A percentile compares a stretch with the other conserved stretches of the same genome.
Conservation (phyloP, 441 rosid species). For the Biscutella auriculata region DNA sequence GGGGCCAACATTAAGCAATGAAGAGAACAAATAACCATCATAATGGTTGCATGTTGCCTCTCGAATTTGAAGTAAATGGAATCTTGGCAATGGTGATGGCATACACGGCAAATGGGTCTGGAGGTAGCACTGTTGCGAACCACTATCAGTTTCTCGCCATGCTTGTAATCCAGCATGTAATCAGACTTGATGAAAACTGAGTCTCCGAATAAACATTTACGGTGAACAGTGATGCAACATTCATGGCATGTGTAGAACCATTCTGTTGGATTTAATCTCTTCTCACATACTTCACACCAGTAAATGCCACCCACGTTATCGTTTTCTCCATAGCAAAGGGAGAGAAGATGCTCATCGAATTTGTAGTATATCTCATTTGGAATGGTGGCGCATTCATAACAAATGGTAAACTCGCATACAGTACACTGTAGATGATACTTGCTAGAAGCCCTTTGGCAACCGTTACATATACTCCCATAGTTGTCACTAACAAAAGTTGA, state of each 20-base stretch:
- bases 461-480: neutral
- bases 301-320: neutral
- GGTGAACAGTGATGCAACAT: neutral
- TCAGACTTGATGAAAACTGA: neutral
- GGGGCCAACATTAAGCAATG: too few species aligned
- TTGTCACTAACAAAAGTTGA: neutral
- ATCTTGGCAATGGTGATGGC: too few species aligned
- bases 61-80: too few species aligned
- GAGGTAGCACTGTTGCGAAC: too few species aligned
- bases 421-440: neutral
- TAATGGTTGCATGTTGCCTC: too few species aligned
- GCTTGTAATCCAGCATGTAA: too few species aligned
- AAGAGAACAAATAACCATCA: too few species aligned
- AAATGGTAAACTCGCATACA: neutral
- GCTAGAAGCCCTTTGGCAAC: neutral
- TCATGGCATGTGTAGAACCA: neutral
- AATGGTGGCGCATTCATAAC: neutral
- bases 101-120: too few species aligned
- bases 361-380: neutral
- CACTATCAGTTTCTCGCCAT: too few species aligned
- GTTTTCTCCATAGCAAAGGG: neutral
- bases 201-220: neutral
- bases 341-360: neutral
- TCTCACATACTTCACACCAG: slow-evolving; percentile 2
- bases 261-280: neutral